These are phyloP conservation scores for Podospora fimiseda DNA, from an alignment of 495 filamentous ascomycete genomes.

Conservation along the genomic window DNA sequence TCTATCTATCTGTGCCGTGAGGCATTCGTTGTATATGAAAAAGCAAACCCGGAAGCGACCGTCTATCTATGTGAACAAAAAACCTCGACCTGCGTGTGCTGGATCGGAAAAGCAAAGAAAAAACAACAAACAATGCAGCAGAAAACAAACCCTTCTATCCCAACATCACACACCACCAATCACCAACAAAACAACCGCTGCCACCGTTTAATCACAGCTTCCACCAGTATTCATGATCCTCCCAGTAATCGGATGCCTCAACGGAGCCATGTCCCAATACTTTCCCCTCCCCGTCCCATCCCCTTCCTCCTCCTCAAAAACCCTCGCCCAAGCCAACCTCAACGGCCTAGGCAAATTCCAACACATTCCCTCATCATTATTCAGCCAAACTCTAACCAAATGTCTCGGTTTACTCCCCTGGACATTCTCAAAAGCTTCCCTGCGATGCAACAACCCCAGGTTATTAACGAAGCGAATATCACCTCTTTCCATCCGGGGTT, in stretches of 20 bases:
- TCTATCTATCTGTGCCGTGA: not conserved
- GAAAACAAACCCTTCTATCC: not conserved
- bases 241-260: constrained; percentile 14
- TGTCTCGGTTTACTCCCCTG: constrained; percentile 10
- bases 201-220: constrained; percentile 13
- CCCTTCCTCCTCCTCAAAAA: constrained; percentile 19
- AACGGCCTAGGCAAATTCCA: constrained; percentile 19
- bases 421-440: constrained; percentile 22
- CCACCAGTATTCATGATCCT: constrained; percentile 15
- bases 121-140: not conserved
- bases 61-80: too few relatives aligned
- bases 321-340: constrained; percentile 20
- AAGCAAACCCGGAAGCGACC: not conserved
- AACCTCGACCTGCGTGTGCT: too few relatives aligned
- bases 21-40: not conserved
- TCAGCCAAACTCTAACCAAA: constrained; percentile 20
- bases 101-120: not conserved
- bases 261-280: constrained; percentile 19
- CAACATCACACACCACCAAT: too few relatives aligned
- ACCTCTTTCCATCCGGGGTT: constrained; percentile 44
- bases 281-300: constrained; percentile 7
- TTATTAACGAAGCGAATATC: constrained; percentile 62
- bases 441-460: constrained; percentile 20
- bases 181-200: too few relatives aligned
- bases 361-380: constrained; percentile 20